Base-by-base conservation (phyloP, 192 early-diverging fungal species). In the Rhizophlyctis rosea region DNA sequence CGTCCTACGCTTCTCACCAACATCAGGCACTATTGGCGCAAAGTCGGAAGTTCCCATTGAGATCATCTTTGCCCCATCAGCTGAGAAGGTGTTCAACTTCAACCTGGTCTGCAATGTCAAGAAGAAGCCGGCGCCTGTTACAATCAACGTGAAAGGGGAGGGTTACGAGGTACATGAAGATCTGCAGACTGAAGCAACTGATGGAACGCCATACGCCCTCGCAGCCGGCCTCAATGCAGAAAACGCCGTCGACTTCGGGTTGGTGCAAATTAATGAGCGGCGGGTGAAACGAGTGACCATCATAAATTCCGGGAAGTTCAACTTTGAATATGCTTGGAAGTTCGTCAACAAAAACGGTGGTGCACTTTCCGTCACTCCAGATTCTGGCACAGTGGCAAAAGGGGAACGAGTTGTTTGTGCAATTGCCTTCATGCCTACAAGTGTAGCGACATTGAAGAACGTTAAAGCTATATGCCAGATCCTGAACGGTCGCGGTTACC, bases 111-210 rank as follows among this genome's bases (percentile, higher is more conserved):
- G 84, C 64, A 77, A 75, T 53, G 66, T 86, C 18, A 72, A 68
- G 27, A 80, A 83, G 59, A 85, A 85, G 49, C 76, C 78, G 1
- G 81, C 75, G 32, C 84, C 84, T 14, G 54, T 86, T 1, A 76
- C 74, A 4, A 69, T 86, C 52, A 86, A 85, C 54, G 71, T 86
- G 7, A 86, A 83, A 34, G 84, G 82, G 3, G 84, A 86, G 65
- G 84, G 84, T 2, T 86, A 86, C 49, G 65, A 76, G 50, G 79
- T 86, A 30, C 80, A 83, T 57, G 82, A 86, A 21, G 39, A 67
- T 14, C 34, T 86, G 27, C 73, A 74, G 35, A 70, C 54, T 16
- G 84, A 86, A 59, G n/a, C 81, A 31, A 34, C 58, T 9, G 82
- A 86, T 47, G 80, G 80, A 5, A 50, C 74, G 2, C 53, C 69